Evolutionary conservation across 2,329 filamentous ascomycete species (phyloP).

Genomic region (Aureobasidium sp.): DNA sequence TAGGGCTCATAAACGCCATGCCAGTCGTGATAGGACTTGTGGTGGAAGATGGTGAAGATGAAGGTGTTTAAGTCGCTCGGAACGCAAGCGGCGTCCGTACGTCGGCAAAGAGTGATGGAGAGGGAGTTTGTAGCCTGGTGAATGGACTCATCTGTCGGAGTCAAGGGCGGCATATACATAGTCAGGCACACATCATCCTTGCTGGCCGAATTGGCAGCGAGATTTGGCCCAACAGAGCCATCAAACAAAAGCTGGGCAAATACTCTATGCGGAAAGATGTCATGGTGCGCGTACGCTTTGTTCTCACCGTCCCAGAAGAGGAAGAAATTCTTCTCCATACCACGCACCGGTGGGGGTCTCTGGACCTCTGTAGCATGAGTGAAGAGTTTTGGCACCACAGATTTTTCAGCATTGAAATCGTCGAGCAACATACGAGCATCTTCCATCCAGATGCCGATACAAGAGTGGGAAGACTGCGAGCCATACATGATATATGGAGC

Average conservation of each 20-base stretch:
- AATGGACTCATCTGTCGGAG: constrained; percentile 35
- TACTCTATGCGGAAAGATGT: constrained; percentile 40
- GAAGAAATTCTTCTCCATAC: constrained; percentile 55
- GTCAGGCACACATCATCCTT: constrained; percentile 40
- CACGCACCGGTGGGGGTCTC: constrained; percentile 36
- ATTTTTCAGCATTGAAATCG: constrained; percentile 19
- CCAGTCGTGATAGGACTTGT: constrained; percentile 41
- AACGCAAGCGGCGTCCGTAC: constrained; percentile 37
- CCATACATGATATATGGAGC: constrained; percentile 46
- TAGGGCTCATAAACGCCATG: constrained; percentile 50
- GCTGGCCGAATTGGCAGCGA: constrained; percentile 29
- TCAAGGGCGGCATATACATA: constrained; percentile 36
- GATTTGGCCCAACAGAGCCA: constrained; percentile 40
- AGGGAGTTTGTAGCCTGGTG: constrained; percentile 55
- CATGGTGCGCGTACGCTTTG: constrained; percentile 44
- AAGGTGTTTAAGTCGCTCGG: constrained; percentile 43
- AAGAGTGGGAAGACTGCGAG: constrained; percentile 45
- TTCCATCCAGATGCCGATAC: constrained; percentile 49
- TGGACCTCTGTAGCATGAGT: constrained; percentile 41
- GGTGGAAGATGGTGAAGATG: constrained; percentile 46
- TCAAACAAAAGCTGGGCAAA: constrained; percentile 40
- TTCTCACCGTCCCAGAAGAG: constrained; percentile 47
- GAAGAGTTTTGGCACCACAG: constrained; percentile 25
- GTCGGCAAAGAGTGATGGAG: constrained; percentile 45
- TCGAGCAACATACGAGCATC: constrained; percentile 44